Conservation (phyloP, 2,329 filamentous ascomycete species). For the Pseudogymnoascus sp. region DNA sequence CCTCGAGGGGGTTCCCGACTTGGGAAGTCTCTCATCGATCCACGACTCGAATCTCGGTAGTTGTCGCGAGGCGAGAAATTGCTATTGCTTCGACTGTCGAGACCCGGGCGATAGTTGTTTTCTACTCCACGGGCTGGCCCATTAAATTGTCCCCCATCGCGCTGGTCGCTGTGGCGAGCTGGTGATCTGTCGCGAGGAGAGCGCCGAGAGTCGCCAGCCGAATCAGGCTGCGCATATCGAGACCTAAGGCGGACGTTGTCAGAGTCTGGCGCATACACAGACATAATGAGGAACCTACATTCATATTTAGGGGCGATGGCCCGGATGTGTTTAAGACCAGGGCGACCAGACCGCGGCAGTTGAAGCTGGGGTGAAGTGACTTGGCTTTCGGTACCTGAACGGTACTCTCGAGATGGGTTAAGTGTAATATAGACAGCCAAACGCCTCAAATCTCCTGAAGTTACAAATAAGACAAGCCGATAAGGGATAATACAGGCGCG, state of each 20-base stretch:
- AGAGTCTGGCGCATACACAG: background rate
- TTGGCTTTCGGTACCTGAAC: constrained; percentile 5
- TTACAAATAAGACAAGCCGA: background rate
- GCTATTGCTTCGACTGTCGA: constrained; percentile 30
- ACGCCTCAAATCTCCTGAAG: background rate
- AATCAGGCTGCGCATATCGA: constrained; percentile 30
- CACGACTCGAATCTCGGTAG: constrained; percentile 42
- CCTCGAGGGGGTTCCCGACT: constrained; percentile 70
- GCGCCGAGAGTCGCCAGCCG: constrained; percentile 29
- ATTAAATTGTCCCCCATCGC: constrained; percentile 23
- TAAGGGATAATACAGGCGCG: background rate
- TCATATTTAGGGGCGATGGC: constrained; percentile 25
- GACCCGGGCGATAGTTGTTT: constrained; percentile 18
- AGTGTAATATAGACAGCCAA: background rate
- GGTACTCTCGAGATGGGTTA: background rate
- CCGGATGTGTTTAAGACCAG: constrained; percentile 12
- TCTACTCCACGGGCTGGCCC: constrained; percentile 17
- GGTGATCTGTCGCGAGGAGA: constrained; percentile 34
- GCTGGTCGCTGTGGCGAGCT: constrained; percentile 25
- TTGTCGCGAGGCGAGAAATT: constrained; percentile 53
- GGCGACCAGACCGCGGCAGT: background rate
- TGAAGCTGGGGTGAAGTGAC: constrained; percentile 5
- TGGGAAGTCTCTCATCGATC: constrained; percentile 29
- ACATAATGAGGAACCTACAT: constrained; percentile 18
- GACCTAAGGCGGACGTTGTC: constrained; percentile 18